Conservation (phyloP, 768 basidiomycete species). For the Leccinum rimulosum region DNA sequence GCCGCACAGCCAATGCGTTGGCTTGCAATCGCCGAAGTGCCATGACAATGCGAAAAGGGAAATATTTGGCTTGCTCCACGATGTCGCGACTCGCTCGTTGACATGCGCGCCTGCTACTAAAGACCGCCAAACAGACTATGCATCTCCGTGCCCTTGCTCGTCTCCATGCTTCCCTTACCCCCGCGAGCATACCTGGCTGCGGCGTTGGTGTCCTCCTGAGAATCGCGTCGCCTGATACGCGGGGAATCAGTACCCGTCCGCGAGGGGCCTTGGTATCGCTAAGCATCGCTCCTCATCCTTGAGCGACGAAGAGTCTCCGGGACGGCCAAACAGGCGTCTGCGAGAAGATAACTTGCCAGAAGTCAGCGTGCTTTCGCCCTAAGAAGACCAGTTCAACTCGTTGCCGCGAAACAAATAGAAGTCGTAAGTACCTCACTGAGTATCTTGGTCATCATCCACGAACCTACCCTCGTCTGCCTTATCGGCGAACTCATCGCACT, state of each 20-base stretch:
- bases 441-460: conserved; percentile 50
- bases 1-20: neutral
- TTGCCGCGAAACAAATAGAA: conserved; percentile 2
- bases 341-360: conserved; percentile 37
- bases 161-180: conserved; percentile 51
- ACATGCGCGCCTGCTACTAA: conserved; percentile 9
- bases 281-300: conserved; percentile 37
- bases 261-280: conserved; percentile 25
- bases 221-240: conserved; percentile 18
- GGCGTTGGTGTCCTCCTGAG: conserved; percentile 23
- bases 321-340: conserved; percentile 60
- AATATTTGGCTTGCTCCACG: neutral
- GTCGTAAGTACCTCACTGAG: conserved; percentile 58
- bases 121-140: too few relatives aligned
- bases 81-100: conserved; percentile 5
- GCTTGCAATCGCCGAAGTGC: neutral
- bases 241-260: conserved; percentile 23
- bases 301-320: conserved; percentile 35
- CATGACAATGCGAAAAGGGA: neutral
- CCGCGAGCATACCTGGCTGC: conserved; percentile 38
- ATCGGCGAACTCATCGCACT: conserved; percentile 44
- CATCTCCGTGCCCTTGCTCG: conserved; percentile 46
- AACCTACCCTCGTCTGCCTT: conserved; percentile 24
- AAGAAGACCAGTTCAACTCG: neutral
- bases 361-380: conserved; percentile 51